Percentiles rank a stretch among this genome's conserved stretches.
These are phyloP conservation scores for Wallacemonas sp. DNA, from an alignment of 208 protist species.

Conservation along the genomic window DNA sequence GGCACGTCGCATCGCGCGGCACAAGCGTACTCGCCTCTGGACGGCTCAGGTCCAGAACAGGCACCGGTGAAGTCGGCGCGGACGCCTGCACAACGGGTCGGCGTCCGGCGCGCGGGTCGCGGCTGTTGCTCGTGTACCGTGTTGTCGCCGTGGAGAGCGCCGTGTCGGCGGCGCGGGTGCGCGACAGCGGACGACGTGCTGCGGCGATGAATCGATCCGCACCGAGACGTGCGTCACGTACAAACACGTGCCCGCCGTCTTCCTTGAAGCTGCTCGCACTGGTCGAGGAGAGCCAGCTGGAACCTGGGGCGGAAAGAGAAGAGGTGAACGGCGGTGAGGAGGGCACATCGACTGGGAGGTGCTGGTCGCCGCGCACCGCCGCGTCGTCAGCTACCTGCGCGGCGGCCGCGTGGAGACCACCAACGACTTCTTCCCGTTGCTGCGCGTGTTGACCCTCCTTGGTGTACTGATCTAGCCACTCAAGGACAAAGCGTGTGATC, in stretches of 20 bases:
- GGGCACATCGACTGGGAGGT: not conserved
- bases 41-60: too few relatives aligned
- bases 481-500: constrained; percentile 70
- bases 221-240: constrained; percentile 5
- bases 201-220: not conserved
- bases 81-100: constrained; percentile 7
- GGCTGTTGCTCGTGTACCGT: not conserved
- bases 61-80: constrained; percentile 1
- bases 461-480: constrained; percentile 67
- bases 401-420: constrained; percentile 15
- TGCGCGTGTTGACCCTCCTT: constrained; percentile 8
- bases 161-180: not conserved
- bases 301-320: constrained; percentile 9
- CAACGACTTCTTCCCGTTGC: constrained; percentile 13
- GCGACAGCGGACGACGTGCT: not conserved
- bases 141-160: not conserved
- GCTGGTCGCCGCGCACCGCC: not conserved
- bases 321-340: constrained; percentile 15
- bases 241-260: constrained; percentile 33
- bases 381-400: not conserved
- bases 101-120: not conserved
- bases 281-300: constrained; percentile 42
- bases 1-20: constrained; percentile 7
- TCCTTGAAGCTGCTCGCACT: constrained; percentile 40
- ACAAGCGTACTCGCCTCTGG: constrained; percentile 4